A percentile compares a stretch with the other conserved stretches of the same genome.
phyloP scores from a whole-genome alignment of 805 yeast species.

The Blastobotrys chiropterorum region DNA sequence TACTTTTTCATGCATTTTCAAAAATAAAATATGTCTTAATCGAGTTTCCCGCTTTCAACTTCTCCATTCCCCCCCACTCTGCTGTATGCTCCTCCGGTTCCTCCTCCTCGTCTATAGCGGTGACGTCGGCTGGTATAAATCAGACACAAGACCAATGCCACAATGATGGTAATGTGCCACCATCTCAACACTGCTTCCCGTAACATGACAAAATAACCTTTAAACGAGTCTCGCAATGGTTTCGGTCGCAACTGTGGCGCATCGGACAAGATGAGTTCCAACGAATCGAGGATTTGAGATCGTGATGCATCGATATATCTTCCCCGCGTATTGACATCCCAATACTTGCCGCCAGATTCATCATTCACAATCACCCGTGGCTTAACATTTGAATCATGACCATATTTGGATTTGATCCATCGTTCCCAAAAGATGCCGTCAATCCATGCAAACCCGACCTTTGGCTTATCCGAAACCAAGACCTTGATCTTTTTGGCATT shows the following conservation, averaged over 20 bases:
- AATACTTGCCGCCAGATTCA: conserved; percentile 24
- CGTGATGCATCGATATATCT: conserved; percentile 19
- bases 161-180: conserved; percentile 2
- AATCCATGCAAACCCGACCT: conserved; percentile 33
- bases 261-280: conserved; percentile 13
- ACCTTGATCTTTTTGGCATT: conserved; percentile 26
- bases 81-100: not conserved
- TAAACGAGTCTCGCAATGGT: conserved; percentile 2
- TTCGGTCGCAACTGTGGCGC: conserved; percentile 10
- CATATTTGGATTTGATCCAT: conserved; percentile 29
- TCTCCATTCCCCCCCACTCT: not conserved
- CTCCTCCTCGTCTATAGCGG: not conserved
- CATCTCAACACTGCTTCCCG: not conserved
- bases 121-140: not conserved
- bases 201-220: conserved; percentile 3
- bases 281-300: conserved; percentile 18
- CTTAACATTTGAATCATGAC: conserved; percentile 20
- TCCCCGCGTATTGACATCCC: conserved; percentile 27
- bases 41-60: conserved; percentile 1
- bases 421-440: conserved; percentile 31
- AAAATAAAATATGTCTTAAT: not conserved
- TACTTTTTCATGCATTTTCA: not conserved
- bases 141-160: not conserved
- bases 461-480: conserved; percentile 18
- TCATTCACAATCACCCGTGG: conserved; percentile 27